These are phyloP conservation scores for Citrus inodora DNA, from an alignment of 345 rosid species.

Conservation along the genomic window DNA sequence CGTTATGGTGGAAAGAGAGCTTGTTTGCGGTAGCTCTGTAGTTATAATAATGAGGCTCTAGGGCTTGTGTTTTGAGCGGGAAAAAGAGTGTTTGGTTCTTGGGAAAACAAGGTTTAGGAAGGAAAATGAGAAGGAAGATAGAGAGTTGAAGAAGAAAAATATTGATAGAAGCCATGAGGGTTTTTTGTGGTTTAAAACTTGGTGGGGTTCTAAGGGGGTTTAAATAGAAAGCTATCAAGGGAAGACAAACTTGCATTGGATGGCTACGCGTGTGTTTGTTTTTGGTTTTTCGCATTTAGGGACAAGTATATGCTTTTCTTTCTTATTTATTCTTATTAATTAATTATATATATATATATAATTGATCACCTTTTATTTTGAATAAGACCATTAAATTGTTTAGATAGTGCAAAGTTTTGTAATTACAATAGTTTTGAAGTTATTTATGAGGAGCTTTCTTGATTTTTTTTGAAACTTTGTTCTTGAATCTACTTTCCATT, in stretches of 20 bases:
- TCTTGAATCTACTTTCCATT: neutral
- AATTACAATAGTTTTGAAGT: neutral
- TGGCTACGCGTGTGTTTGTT: neutral
- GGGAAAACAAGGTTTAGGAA: slow-evolving; percentile 23
- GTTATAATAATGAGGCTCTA: neutral
- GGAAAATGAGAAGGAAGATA: slow-evolving; percentile 31
- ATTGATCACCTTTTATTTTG: too few relatives aligned
- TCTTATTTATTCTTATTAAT: too few relatives aligned
- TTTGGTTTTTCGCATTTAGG: neutral
- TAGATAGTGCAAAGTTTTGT: neutral
- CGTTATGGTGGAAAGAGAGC: slow-evolving; percentile 51
- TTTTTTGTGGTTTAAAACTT: neutral
- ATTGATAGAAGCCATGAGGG: slow-evolving; percentile 18
- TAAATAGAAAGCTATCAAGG: neutral
- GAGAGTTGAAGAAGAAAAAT: slow-evolving; percentile 17
- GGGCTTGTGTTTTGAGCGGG: slow-evolving; percentile 42
- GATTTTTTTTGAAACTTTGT: neutral
- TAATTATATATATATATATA: too few relatives aligned
- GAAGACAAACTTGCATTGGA: neutral
- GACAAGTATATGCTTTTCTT: neutral
- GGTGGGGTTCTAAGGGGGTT: neutral
- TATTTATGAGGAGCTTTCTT: neutral
- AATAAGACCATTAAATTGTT: neutral
- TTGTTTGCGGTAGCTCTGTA: slow-evolving; percentile 21
- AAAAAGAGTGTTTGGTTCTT: slow-evolving; percentile 36